Percentiles rank a stretch among this genome's conserved stretches.
These are phyloP conservation scores for Inonotus hispidus DNA, from an alignment of 1,284 basidiomycete species.

Conservation along the genomic window DNA sequence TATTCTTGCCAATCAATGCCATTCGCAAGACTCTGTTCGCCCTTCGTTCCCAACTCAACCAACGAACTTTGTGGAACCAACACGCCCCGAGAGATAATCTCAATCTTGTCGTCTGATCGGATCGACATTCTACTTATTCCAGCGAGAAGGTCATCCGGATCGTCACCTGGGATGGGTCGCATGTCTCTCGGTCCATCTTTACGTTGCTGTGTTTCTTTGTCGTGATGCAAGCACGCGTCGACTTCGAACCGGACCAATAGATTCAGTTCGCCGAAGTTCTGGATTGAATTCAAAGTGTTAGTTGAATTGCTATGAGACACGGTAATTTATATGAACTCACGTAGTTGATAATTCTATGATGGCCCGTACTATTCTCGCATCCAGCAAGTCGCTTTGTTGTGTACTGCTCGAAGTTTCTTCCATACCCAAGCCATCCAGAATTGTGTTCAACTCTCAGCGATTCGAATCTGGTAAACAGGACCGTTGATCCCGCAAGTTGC, in stretches of 20 bases:
- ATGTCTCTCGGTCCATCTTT: slow-evolving; percentile 19
- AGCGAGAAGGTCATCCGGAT: slow-evolving; percentile 17
- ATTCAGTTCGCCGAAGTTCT: slow-evolving; percentile 31
- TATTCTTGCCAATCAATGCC: slow-evolving; percentile 33
- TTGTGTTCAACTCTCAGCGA: slow-evolving; percentile 10
- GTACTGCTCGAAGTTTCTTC: slow-evolving; percentile 31
- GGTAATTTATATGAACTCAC: slow-evolving; percentile 24
- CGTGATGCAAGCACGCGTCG: slow-evolving; percentile 27
- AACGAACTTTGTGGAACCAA: slow-evolving; percentile 32
- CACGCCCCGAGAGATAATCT: slow-evolving; percentile 22
- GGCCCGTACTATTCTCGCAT: slow-evolving; percentile 30
- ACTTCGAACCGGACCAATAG: slow-evolving; percentile 30
- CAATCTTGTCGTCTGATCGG: background rate
- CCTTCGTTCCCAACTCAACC: slow-evolving; percentile 38
- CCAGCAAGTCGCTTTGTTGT: slow-evolving; percentile 26
- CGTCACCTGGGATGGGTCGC: slow-evolving; percentile 14
- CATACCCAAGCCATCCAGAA: slow-evolving; percentile 25
- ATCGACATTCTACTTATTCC: slow-evolving; percentile 13
- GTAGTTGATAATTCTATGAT: slow-evolving; percentile 34
- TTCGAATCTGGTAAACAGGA: slow-evolving; percentile 20
- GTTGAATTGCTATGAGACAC: background rate
- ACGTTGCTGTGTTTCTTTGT: background rate
- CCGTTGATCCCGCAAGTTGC: slow-evolving; percentile 24
- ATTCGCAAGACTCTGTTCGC: slow-evolving; percentile 16
- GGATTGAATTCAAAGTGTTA: background rate